Conservation (phyloP, 2,329 filamentous ascomycete species). For the Neurospora sp. region DNA sequence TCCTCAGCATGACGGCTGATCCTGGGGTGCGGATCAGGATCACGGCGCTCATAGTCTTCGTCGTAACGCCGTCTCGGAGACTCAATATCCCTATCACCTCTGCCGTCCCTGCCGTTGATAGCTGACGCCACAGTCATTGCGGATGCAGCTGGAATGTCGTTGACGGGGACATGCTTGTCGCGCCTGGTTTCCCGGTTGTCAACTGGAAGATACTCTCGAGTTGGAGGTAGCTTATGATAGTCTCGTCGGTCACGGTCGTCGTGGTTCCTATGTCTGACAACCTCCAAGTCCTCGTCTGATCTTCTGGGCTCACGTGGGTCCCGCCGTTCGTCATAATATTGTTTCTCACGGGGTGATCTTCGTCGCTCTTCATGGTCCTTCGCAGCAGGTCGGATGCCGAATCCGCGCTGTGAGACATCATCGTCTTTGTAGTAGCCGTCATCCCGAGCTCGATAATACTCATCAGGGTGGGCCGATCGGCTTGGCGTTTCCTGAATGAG, state of each 20-base stretch:
- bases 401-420: constrained; percentile 36
- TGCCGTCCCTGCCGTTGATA: neutral
- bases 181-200: neutral
- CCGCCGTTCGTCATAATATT: constrained; percentile 32
- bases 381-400: constrained; percentile 39
- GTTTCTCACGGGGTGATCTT: constrained; percentile 20
- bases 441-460: constrained; percentile 38
- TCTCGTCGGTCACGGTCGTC: constrained; percentile 7
- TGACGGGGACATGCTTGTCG: neutral
- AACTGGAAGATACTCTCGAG: neutral
- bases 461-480: constrained; percentile 34
- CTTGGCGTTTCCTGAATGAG: constrained; percentile 41
- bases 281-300: constrained; percentile 21
- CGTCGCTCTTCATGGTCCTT: constrained; percentile 23
- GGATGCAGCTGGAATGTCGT: neutral
- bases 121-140: neutral
- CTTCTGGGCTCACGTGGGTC: constrained; percentile 21
- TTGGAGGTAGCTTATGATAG: neutral
- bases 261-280: constrained; percentile 8
- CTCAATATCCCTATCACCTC: neutral
- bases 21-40: neutral
- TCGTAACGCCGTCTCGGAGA: neutral
- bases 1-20: constrained; percentile 1
- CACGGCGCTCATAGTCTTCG: neutral
- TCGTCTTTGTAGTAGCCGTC: constrained; percentile 36